These are phyloP conservation scores for Moesziomyces sp. DNA, from an alignment of 1,284 basidiomycete genomes.

Conservation along the genomic window DNA sequence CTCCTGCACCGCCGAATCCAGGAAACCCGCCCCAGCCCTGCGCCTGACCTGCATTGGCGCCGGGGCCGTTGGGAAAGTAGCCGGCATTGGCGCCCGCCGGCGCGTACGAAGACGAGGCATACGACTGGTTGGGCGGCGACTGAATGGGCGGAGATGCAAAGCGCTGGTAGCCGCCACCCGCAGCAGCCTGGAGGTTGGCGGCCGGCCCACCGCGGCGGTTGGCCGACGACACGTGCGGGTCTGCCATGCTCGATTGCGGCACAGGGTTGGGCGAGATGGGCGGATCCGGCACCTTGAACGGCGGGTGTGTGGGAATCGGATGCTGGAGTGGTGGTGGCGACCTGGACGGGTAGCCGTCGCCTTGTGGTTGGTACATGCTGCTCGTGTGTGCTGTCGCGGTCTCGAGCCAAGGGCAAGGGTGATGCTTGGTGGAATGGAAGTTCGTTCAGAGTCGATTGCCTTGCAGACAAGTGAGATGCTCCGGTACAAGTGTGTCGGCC, in stretches of 20 bases:
- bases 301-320: constrained; percentile 65
- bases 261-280: constrained; percentile 49
- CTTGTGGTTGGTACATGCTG: constrained; percentile 52
- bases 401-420: too few species aligned
- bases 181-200: constrained; percentile 28
- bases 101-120: constrained; percentile 12
- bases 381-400: background rate
- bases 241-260: constrained; percentile 24
- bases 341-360: constrained; percentile 34
- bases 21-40: constrained; percentile 28
- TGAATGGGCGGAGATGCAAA: constrained; percentile 49
- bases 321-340: constrained; percentile 65
- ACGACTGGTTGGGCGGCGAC: constrained; percentile 19
- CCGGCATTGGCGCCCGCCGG: constrained; percentile 9
- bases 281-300: constrained; percentile 58
- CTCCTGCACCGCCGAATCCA: constrained; percentile 23
- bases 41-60: constrained; percentile 6
- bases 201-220: constrained; percentile 30
- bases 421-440: too few species aligned
- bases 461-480: too few species aligned
- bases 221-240: constrained; percentile 42
- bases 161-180: constrained; percentile 45
- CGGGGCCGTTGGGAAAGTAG: constrained; percentile 21
- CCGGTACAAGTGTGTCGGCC: too few species aligned
- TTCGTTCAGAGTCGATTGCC: too few species aligned